Evolutionary conservation across 208 protist genomes (phyloP).

Genomic region (Borovskyia barvae): DNA sequence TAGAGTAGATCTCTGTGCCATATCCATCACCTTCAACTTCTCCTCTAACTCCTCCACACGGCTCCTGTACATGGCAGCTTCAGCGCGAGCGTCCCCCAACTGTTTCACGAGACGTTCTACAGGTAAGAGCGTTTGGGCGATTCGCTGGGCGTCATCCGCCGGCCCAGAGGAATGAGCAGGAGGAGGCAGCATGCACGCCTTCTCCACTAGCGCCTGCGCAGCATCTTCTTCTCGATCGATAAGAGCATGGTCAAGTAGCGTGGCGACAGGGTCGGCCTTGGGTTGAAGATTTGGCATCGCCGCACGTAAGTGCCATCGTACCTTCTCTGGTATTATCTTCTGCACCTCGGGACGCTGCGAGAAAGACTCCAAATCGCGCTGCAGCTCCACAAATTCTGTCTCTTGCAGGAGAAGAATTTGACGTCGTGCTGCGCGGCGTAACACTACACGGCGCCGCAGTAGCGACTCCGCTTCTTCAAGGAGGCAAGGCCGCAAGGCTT

Average conservation of each 20-base stretch:
- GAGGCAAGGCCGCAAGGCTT: slow-evolving; percentile 9
- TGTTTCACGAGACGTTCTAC: slow-evolving; percentile 9
- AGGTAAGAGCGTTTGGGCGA: slow-evolving; percentile 12
- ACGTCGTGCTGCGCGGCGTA: slow-evolving; percentile 17
- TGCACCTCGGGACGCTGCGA: slow-evolving; percentile 17
- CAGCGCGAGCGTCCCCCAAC: slow-evolving; percentile 8
- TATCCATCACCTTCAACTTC: slow-evolving; percentile 2
- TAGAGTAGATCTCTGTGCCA: no score
- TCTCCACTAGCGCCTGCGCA: slow-evolving; percentile 25
- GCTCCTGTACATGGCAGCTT: slow-evolving; percentile 1
- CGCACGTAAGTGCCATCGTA: slow-evolving; percentile 19
- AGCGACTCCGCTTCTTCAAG: slow-evolving; percentile 17
- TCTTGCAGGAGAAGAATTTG: slow-evolving; percentile 23
- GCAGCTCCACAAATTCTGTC: slow-evolving; percentile 19
- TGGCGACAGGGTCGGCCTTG: slow-evolving; percentile 16
- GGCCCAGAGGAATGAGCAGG: neutral
- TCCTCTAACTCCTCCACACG: slow-evolving; percentile 15
- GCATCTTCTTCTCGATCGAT: slow-evolving; percentile 27
- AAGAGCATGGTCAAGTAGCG: slow-evolving; percentile 27
- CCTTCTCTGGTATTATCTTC: slow-evolving; percentile 19
- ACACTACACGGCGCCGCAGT: slow-evolving; percentile 20
- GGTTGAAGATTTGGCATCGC: slow-evolving; percentile 13
- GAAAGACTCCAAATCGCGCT: slow-evolving; percentile 15
- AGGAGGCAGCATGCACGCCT: neutral
- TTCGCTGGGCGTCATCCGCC: slow-evolving; percentile 6